A percentile compares a stretch with the other conserved stretches of the same genome.
Evolutionary conservation across 208 protist species (phyloP).

Genomic region (Leishmania major): DNA sequence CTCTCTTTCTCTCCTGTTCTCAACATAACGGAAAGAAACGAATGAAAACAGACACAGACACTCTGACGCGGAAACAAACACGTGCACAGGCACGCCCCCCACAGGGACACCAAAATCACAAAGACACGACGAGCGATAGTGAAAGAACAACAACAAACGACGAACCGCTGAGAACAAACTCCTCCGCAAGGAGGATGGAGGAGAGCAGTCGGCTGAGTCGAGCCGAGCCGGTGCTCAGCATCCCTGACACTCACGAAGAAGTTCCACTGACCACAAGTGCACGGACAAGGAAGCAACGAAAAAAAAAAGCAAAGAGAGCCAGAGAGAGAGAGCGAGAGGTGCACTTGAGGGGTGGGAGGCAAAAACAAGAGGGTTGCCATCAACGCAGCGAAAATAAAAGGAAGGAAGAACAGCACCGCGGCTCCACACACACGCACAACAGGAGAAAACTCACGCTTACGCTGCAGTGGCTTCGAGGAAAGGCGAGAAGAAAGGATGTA

Average conservation of each 20-base stretch:
- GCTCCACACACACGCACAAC: not conserved
- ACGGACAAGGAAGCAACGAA: not conserved
- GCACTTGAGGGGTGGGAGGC: not conserved
- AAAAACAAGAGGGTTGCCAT: not conserved
- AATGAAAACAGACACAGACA: not conserved
- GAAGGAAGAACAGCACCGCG: not conserved
- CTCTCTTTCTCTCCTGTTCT: not conserved
- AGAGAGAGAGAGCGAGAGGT: not conserved
- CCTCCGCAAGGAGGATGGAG: not conserved
- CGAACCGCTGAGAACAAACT: not conserved
- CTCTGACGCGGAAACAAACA: not conserved
- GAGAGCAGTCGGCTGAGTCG: not conserved
- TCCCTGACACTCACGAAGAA: not conserved
- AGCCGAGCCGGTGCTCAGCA: not conserved
- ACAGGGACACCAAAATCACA: not conserved
- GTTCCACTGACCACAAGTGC: not conserved
- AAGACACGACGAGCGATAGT: slow-evolving; percentile 10
- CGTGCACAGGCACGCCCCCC: not conserved
- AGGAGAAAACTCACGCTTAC: not conserved
- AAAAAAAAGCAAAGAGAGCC: not conserved
- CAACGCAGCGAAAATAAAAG: not conserved
- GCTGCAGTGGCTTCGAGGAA: not conserved
- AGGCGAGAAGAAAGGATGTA: not conserved
- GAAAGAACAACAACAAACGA: not conserved
- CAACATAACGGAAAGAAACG: not conserved